These are phyloP conservation scores for Andrographis paniculata DNA, from an alignment of 305 asterid genomes.

Conservation along the genomic window DNA sequence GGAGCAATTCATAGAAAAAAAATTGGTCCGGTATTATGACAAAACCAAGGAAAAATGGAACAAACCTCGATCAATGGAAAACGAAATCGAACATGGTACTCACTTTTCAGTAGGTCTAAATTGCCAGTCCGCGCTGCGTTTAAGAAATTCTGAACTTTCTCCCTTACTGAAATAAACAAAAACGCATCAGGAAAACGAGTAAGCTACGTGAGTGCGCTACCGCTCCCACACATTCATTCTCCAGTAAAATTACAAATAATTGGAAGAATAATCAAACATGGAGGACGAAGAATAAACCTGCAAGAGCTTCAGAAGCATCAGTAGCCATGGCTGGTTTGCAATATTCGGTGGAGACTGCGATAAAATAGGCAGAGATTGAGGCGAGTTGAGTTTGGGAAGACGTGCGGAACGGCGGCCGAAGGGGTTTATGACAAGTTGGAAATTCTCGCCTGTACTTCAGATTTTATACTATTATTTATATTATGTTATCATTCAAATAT, in stretches of 20 bases:
- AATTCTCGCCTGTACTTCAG: no score
- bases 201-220: no score
- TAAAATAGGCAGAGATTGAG: neutral
- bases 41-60: conserved; percentile 1
- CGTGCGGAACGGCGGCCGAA: neutral
- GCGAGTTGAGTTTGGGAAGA: neutral
- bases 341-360: neutral
- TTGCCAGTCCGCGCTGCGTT: conserved; percentile 79
- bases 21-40: neutral
- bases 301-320: conserved; percentile 85
- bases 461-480: no score
- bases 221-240: no score
- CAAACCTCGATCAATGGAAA: neutral
- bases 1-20: neutral
- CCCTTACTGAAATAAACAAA: conserved; percentile 53
- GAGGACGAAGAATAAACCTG: conserved; percentile 37
- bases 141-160: conserved; percentile 52
- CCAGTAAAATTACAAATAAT: neutral
- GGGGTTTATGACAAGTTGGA: neutral
- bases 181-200: conserved; percentile 10
- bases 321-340: conserved; percentile 21
- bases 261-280: neutral
- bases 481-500: no score
- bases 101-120: conserved; percentile 61
- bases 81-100: conserved; percentile 16